Evolutionary conservation across 768 basidiomycete genomes (phyloP), one percentile per base, ranked within the genome.

Genomic region (Kwoniella pini): DNA sequence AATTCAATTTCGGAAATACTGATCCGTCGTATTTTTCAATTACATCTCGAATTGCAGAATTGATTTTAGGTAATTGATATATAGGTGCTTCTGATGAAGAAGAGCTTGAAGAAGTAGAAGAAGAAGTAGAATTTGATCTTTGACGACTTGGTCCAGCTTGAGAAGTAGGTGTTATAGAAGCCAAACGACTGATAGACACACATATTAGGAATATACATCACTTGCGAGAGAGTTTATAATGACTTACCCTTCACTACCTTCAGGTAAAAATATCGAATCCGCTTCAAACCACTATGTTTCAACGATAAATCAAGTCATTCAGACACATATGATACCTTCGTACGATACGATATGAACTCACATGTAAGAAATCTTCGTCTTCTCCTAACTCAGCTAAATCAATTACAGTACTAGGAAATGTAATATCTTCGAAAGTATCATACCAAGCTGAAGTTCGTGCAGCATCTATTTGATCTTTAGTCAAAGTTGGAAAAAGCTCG

Each of bases 1-100:
- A 96, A 72, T 96, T 97, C 56, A 98, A 85, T 79, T 98, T 98
- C 0, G 94, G 93, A 75, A 98, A 98, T 27, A 95, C 87, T 5
- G 87, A 88, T 2, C 85, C 88, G 6, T 74, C 73, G 76, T 89
- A 93, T 57, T 83, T 78, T 44, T 80, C 68, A n/a, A 96, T 81
- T 31, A 82, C 83, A 13, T 80, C 76, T 49, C 89, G 80, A 62
- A 97, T 94, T 57, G 81, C 80, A 13, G 80, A 79, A 69, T 93
- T 91, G n/a, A 96, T 80, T 45, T 86, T 86, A 0, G 93, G 91
- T 72, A 98, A 94, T 2, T 87, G 81, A 44, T 74, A 74, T 15
- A 63, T 51, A 5, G 72, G 72, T 7, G 70, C 51, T 28, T 55
- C 60, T 11, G 46, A 51, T 5, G 38, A 24, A 19, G 38, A 42